A percentile compares a stretch with the other conserved stretches of the same genome.
Conservation (phyloP, 257 asterid species). For the Solanum chaucha region DNA sequence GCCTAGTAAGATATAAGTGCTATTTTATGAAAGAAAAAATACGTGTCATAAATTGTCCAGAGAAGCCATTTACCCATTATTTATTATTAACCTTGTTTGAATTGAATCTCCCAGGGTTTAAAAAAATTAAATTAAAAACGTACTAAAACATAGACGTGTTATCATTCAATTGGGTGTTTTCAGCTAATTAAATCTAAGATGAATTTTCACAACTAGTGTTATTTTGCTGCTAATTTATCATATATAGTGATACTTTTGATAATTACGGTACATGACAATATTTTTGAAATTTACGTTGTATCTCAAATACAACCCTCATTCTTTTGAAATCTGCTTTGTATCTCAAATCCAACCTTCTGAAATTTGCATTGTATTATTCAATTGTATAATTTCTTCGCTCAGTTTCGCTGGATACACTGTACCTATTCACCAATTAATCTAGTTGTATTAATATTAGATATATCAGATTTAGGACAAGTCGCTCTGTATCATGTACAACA, state of each 20-base stretch:
- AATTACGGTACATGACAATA: background rate
- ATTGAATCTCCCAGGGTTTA: background rate
- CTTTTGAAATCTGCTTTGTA: background rate
- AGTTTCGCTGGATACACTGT: background rate
- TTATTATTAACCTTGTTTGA: background rate
- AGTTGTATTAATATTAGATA: too few species aligned
- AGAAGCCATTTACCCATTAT: background rate
- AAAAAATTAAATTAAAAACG: background rate
- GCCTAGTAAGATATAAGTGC: background rate
- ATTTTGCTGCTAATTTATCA: background rate
- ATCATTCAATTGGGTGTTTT: background rate
- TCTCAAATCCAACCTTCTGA: background rate
- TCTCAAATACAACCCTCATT: background rate
- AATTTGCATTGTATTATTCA: background rate
- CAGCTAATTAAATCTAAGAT: background rate
- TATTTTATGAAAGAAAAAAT: too few species aligned
- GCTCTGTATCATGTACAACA: too few species aligned
- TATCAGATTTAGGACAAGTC: background rate
- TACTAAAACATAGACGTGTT: background rate
- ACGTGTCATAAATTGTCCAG: background rate
- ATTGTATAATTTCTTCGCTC: too few species aligned
- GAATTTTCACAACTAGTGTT: background rate
- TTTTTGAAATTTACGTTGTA: background rate
- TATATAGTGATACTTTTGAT: background rate
- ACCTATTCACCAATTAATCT: background rate